Percentiles rank a stretch among this genome's conserved stretches.
phyloP scores from a whole-genome alignment of 1,284 basidiomycete genomes.

The Naganishia cerealis region DNA sequence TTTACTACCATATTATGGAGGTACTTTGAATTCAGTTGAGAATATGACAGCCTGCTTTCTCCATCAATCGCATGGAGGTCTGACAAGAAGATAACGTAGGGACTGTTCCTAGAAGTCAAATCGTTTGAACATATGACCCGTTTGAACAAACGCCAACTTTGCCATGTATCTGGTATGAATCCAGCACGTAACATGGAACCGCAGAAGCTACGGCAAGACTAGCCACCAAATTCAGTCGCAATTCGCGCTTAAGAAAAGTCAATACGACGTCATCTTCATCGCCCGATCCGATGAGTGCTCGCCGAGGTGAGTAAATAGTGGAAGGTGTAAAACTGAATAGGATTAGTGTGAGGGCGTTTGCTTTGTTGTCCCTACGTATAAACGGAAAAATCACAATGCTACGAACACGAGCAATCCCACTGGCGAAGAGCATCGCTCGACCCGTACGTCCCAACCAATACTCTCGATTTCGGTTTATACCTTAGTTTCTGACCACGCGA shows the following conservation, averaged over 20 bases:
- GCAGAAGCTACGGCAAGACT: too few species aligned
- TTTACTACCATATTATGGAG: too few species aligned
- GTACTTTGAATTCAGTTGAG: too few species aligned
- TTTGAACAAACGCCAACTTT: too few species aligned
- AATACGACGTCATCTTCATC: background rate
- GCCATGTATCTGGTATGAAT: too few species aligned
- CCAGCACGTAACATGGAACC: too few species aligned
- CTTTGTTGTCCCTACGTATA: background rate
- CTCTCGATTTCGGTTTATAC: background rate
- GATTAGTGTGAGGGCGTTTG: background rate
- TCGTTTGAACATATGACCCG: too few species aligned
- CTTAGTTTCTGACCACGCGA: background rate
- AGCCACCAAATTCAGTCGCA: constrained; percentile 1
- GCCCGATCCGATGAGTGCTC: background rate
- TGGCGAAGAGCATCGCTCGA: constrained; percentile 31
- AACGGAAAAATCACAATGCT: constrained; percentile 21
- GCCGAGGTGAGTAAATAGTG: too few species aligned
- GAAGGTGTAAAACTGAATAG: background rate
- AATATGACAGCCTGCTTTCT: too few species aligned
- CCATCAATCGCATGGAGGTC: too few species aligned
- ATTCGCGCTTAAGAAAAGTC: constrained; percentile 2
- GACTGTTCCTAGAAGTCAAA: too few species aligned
- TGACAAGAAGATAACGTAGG: too few species aligned
- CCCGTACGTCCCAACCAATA: constrained; percentile 12
- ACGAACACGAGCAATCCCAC: constrained; percentile 29